Base-by-base conservation (phyloP, 2,329 filamentous ascomycete species). In the Elsinoe australis region DNA sequence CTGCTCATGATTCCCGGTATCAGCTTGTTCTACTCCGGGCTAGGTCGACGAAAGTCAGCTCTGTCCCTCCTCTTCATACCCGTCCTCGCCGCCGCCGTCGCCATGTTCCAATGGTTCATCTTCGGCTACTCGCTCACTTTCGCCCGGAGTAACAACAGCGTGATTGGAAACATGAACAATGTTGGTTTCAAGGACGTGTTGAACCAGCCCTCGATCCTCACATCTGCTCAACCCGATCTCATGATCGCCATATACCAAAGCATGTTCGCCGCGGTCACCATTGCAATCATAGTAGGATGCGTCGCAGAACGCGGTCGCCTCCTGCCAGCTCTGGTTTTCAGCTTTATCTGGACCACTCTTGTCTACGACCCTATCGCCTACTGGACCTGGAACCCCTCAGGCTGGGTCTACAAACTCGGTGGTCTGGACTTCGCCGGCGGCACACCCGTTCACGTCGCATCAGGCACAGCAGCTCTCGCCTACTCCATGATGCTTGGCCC, bases 31-130 rank as follows among this genome's bases (percentile, higher is more conserved):
- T 98, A 98, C 73, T 95, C 90, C 6, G 92, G 92, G 56, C 83
- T 96, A 56, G 90, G 92, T n/a, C 84, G 92, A 56, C 82, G 92
- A 74, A 98, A 98, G 74, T 96, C 92, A 4, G 92, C 92, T 21
- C 78, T 98, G 32, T 95, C 88, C 54, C 84, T 96, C 74, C 92
- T 98, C 62, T 96, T 89, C 87, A 88, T 90, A 10, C 88, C 85
- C 70, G 94, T 98, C 85, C 90, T 85, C 65, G 92, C 88, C 38
- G 85, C 85, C 64, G 88, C 86, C 38, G 82, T 96, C 62, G 76
- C 95, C 64, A 84, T 85, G 49, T 95, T 98, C 72, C 92, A 98
- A 71, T 98, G 92, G 92, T 96, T 95, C 64, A 95, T 98, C 67
- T 96, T 92, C 90, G 92, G 92, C 29, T 98, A 95, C 69, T 95